phyloP scores from a whole-genome alignment of 2,329 filamentous ascomycete species.

The Orbilia ellipsospora region DNA sequence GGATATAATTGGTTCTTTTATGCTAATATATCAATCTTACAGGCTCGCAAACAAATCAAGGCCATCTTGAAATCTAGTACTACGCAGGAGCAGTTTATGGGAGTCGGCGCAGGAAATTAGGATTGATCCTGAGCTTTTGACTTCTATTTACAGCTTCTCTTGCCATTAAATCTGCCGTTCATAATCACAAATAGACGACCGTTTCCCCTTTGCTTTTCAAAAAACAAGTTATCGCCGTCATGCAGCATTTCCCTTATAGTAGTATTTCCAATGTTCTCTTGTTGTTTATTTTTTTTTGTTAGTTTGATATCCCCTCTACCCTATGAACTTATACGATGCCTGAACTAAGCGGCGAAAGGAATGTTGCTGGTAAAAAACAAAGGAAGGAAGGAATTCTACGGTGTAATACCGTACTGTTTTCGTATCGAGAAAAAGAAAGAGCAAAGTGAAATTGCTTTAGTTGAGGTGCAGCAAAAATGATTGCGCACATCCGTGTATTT shows the following conservation, averaged over 20 bases:
- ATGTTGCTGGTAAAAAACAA: neutral
- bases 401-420: no score
- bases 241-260: no score
- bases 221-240: neutral
- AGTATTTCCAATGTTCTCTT: slow-evolving; percentile 3
- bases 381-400: no score
- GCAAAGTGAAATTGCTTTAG: no score
- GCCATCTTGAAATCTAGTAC: slow-evolving; percentile 30
- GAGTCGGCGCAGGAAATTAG: slow-evolving; percentile 53
- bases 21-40: neutral
- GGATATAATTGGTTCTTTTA: neutral
- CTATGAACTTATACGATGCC: slow-evolving; percentile 9
- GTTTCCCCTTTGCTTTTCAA: slow-evolving; percentile 2
- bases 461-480: no score
- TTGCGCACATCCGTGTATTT: no score
- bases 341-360: neutral
- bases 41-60: slow-evolving; percentile 44
- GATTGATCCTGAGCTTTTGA: neutral
- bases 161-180: neutral
- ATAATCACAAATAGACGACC: neutral
- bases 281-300: neutral
- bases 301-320: slow-evolving; percentile 46
- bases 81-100: slow-evolving; percentile 51
- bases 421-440: no score
- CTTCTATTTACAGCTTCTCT: slow-evolving; percentile 5